A percentile compares a stretch with the other conserved stretches of the same genome.
Evolutionary conservation across 192 early-diverging fungal species (phyloP).

Genomic region (Glomus cerebriforme): DNA sequence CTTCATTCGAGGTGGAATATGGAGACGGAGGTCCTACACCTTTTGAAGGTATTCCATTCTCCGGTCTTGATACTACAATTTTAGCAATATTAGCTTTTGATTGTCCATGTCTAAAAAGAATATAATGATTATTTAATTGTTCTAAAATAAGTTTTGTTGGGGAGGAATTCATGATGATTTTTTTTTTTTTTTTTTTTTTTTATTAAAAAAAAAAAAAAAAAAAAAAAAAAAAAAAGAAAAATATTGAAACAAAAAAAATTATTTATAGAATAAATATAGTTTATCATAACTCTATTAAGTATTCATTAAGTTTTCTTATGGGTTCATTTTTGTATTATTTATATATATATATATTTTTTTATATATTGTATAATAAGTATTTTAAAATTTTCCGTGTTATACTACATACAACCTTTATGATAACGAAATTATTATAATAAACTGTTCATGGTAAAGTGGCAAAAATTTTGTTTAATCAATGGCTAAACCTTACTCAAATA

Average conservation of each 20-base stretch:
- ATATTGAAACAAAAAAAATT: no score
- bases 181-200: not conserved
- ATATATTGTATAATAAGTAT: no score
- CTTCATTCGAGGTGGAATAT: not conserved
- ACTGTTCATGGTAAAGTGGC: not conserved
- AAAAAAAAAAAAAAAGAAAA: no score
- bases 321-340: no score
- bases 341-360: no score
- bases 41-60: conserved; percentile 44
- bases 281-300: not conserved
- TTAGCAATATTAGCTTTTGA: conserved; percentile 49
- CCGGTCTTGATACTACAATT: conserved; percentile 46
- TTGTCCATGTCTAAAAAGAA: conserved; percentile 49
- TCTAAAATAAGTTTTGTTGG: not conserved
- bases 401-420: no score
- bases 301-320: not conserved
- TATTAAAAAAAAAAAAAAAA: no score
- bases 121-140: conserved; percentile 41
- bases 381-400: not conserved
- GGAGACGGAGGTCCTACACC: conserved; percentile 40
- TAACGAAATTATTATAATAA: not conserved
- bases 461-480: not conserved
- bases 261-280: not conserved
- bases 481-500: not conserved
- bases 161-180: not conserved